Evolutionary conservation across 2,329 filamentous ascomycete genomes (phyloP).

Genomic region (Aspergillus tanneri): DNA sequence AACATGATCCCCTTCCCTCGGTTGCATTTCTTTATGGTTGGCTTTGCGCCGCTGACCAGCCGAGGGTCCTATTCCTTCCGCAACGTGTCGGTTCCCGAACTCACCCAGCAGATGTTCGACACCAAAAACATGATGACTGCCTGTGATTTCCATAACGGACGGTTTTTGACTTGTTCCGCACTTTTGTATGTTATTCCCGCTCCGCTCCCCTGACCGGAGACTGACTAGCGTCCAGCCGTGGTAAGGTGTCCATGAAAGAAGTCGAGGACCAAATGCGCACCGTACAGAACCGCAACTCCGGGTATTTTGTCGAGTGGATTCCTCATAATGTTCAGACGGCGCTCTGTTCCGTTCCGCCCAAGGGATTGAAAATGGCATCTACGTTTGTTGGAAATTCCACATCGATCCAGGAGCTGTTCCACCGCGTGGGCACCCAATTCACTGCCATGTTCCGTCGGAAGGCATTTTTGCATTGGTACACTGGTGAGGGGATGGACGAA

Average conservation of each 20-base stretch:
- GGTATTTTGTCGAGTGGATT: constrained; percentile 99
- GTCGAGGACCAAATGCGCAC: constrained; percentile 99
- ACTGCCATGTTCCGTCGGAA: constrained; percentile 99
- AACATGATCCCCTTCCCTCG: constrained; percentile 99
- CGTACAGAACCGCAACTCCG: constrained; percentile 98
- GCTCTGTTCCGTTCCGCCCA: constrained; percentile 96
- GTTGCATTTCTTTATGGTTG: constrained; percentile 99
- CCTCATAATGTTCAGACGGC: constrained; percentile 99
- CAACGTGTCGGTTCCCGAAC: constrained; percentile 92
- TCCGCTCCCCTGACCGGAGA: constrained; percentile 65
- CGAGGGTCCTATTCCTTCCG: constrained; percentile 92
- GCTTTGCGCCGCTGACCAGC: constrained; percentile 97
- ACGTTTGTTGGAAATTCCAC: constrained; percentile 99
- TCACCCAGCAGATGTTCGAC: constrained; percentile 99
- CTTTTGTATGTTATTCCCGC: constrained; percentile 73
- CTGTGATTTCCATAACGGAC: constrained; percentile 98
- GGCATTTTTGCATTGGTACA: constrained; percentile 99
- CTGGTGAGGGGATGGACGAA: constrained; percentile 99
- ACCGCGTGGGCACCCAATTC: constrained; percentile 99
- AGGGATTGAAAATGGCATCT: constrained; percentile 96
- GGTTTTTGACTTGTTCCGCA: constrained; percentile 98
- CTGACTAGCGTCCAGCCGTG: constrained; percentile 62
- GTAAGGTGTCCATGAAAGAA: constrained; percentile 99
- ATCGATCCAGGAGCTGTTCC: constrained; percentile 99
- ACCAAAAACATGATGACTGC: constrained; percentile 99